Conservation (phyloP, 2,329 filamentous ascomycete genomes). For the Diaporthe caulivora region DNA sequence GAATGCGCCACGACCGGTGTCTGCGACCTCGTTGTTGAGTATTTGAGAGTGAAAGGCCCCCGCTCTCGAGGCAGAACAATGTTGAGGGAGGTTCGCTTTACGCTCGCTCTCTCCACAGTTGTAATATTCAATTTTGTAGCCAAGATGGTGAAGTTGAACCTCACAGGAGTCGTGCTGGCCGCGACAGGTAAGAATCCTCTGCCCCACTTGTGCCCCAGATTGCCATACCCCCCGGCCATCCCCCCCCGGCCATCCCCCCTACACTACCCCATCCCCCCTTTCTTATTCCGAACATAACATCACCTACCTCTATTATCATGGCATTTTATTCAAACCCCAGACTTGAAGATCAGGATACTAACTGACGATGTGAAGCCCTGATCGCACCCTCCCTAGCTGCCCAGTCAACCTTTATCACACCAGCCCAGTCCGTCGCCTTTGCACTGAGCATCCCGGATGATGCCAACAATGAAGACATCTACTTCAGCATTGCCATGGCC, state of each 20-base stretch:
- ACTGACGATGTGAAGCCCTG: slow-evolving; percentile 1
- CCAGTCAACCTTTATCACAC: slow-evolving; percentile 54
- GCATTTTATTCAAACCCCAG: not conserved
- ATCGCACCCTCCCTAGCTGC: slow-evolving; percentile 23
- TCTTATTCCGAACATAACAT: not conserved
- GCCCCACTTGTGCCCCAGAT: not conserved
- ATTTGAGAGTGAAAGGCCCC: slow-evolving; percentile 4
- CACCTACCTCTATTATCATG: not conserved
- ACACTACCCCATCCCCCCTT: not conserved
- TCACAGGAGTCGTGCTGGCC: slow-evolving; percentile 34
- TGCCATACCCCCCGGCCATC: not conserved
- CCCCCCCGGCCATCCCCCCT: not conserved
- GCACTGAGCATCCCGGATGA: slow-evolving; percentile 63
- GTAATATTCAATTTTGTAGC: not conserved
- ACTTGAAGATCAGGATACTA: not conserved
- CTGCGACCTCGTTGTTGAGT: not conserved
- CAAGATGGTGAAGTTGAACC: slow-evolving; percentile 13
- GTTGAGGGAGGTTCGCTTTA: not conserved
- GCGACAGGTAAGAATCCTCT: slow-evolving; percentile 22
- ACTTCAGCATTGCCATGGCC: slow-evolving; percentile 65
- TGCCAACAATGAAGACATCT: slow-evolving; percentile 60
- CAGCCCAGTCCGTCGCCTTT: slow-evolving; percentile 60
- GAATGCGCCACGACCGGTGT: slow-evolving; percentile 11
- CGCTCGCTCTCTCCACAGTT: not conserved
- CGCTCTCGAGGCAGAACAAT: not conserved